Evolutionary conservation across 2,329 filamentous ascomycete genomes (phyloP).

Genomic region (Zymoseptoria crescenta): DNA sequence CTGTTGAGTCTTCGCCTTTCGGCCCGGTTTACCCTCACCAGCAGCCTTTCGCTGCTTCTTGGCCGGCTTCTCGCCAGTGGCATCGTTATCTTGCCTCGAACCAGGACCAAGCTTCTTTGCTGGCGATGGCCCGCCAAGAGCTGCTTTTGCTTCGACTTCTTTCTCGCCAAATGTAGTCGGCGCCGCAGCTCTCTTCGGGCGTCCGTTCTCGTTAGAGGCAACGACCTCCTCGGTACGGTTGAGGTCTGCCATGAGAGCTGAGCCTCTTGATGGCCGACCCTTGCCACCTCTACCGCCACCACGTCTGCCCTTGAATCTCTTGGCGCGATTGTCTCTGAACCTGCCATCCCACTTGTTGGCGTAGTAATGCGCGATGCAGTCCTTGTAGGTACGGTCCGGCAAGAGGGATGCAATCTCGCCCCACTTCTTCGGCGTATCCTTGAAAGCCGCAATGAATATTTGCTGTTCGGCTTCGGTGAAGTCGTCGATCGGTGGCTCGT

Average conservation of each 20-base stretch:
- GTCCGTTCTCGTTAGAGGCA: conserved; percentile 32
- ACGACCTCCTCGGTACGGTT: conserved; percentile 36
- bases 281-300: conserved; percentile 43
- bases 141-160: conserved; percentile 54
- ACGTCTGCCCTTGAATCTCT: conserved; percentile 29
- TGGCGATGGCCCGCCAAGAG: conserved; percentile 49
- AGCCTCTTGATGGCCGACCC: conserved; percentile 39
- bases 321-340: conserved; percentile 68
- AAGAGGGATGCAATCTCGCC: conserved; percentile 64
- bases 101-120: conserved; percentile 30
- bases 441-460: conserved; percentile 65
- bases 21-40: conserved; percentile 28
- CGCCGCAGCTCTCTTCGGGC: conserved; percentile 49
- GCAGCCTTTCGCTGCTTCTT: conserved; percentile 25
- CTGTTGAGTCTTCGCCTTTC: conserved; percentile 35
- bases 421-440: conserved; percentile 75
- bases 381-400: conserved; percentile 61
- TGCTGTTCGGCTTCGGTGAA: conserved; percentile 64
- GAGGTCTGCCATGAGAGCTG: conserved; percentile 56
- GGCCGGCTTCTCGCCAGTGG: conserved; percentile 26
- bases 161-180: conserved; percentile 66
- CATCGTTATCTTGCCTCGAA: conserved; percentile 23
- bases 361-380: conserved; percentile 82
- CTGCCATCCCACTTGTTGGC: conserved; percentile 67
- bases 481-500: conserved; percentile 64